Evolutionary conservation across 2,329 filamentous ascomycete species (phyloP).

Genomic region (Paraconiothyrium brasiliense): DNA sequence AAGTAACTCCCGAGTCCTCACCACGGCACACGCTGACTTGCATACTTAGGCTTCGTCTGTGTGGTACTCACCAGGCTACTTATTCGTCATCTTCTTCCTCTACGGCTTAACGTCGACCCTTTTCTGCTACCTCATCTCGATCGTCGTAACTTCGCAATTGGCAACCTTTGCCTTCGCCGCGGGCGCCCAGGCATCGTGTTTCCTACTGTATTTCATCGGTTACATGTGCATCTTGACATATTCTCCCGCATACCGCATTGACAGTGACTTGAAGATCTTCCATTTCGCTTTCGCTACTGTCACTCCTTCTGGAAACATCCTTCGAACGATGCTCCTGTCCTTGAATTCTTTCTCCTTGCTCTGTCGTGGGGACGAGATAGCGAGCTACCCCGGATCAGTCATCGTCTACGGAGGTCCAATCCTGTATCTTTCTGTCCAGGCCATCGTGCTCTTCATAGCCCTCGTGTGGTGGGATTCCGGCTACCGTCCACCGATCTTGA

Average conservation of each 20-base stretch:
- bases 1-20: conserved; percentile 19
- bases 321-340: conserved; percentile 77
- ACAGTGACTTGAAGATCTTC: conserved; percentile 71
- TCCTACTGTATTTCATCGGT: conserved; percentile 59
- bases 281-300: conserved; percentile 79
- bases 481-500: conserved; percentile 63
- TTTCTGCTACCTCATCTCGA: conserved; percentile 81
- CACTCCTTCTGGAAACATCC: conserved; percentile 79
- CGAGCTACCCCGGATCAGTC: conserved; percentile 74
- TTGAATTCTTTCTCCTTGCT: conserved; percentile 86
- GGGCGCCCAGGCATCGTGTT: conserved; percentile 71
- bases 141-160: conserved; percentile 81
- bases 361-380: conserved; percentile 70
- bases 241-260: conserved; percentile 73
- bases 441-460: conserved; percentile 73
- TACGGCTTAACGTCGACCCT: conserved; percentile 83
- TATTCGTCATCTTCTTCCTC: conserved; percentile 82
- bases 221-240: conserved; percentile 74
- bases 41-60: conserved; percentile 60
- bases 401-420: conserved; percentile 84
- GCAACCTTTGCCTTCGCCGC: conserved; percentile 86
- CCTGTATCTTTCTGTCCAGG: conserved; percentile 80
- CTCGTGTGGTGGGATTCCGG: conserved; percentile 85
- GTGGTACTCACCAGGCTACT: conserved; percentile 82
- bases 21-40: conserved; percentile 19